A percentile compares a stretch with the other conserved stretches of the same genome.
These are phyloP conservation scores for Lodderomyces margitis DNA, from an alignment of 1,139 yeast species.

Conservation along the genomic window DNA sequence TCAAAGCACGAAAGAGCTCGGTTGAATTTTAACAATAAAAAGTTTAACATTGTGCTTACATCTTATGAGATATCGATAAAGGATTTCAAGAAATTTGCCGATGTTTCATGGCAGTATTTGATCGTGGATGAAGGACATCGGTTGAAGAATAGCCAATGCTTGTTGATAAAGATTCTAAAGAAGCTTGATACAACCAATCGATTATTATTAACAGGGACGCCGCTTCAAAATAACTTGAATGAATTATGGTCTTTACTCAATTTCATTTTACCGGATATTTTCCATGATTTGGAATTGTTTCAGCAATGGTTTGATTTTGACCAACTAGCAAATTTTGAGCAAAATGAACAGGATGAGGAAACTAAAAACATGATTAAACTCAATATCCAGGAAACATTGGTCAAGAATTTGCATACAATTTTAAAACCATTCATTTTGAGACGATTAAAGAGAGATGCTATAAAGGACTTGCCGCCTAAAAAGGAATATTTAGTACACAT, in stretches of 20 bases:
- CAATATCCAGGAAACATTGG: slow-evolving; percentile 63
- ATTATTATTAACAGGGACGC: slow-evolving; percentile 85
- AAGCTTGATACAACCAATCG: slow-evolving; percentile 65
- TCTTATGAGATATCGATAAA: slow-evolving; percentile 78
- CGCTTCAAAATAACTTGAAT: slow-evolving; percentile 82
- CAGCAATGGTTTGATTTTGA: slow-evolving; percentile 92
- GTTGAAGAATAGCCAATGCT: slow-evolving; percentile 76
- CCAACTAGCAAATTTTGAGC: slow-evolving; percentile 44
- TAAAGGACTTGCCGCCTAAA: slow-evolving; percentile 72
- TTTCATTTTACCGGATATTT: slow-evolving; percentile 87
- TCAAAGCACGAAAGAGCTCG: slow-evolving; percentile 51
- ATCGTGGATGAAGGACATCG: slow-evolving; percentile 98
- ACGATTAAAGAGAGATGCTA: slow-evolving; percentile 73
- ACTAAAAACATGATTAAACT: slow-evolving; percentile 49
- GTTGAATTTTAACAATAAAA: slow-evolving; percentile 21
- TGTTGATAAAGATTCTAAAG: slow-evolving; percentile 69
- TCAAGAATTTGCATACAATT: slow-evolving; percentile 79
- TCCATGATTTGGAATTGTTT: slow-evolving; percentile 83
- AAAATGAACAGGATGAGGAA: slow-evolving; percentile 33
- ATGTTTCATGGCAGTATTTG: slow-evolving; percentile 70
- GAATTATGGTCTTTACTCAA: slow-evolving; percentile 91
- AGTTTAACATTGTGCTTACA: slow-evolving; percentile 58
- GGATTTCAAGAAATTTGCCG: slow-evolving; percentile 56
- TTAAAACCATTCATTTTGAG: slow-evolving; percentile 84
- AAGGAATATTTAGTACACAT: slow-evolving; percentile 83